phyloP scores from a whole-genome alignment of 495 filamentous ascomycete species.

The Articulospora tetracladia region DNA sequence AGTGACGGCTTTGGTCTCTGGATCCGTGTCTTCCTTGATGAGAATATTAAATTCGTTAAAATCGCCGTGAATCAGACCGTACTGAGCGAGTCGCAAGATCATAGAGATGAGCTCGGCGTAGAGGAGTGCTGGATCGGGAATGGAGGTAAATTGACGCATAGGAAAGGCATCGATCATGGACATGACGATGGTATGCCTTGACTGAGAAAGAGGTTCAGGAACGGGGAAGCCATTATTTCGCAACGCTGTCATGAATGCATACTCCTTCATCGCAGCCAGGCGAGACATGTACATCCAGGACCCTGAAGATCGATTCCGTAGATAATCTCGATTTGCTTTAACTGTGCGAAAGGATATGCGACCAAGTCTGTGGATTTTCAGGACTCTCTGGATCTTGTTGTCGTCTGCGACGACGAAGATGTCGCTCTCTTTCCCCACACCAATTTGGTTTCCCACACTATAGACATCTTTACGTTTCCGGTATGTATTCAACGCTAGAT shows the following conservation, averaged over 20 bases:
- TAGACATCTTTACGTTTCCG: slow-evolving; percentile 74
- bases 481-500: slow-evolving; percentile 87
- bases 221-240: slow-evolving; percentile 81
- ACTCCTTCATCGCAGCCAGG: slow-evolving; percentile 89
- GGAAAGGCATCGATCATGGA: slow-evolving; percentile 83
- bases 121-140: slow-evolving; percentile 72
- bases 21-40: slow-evolving; percentile 64
- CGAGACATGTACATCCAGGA: slow-evolving; percentile 98
- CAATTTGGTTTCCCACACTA: slow-evolving; percentile 90
- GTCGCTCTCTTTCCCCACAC: slow-evolving; percentile 95
- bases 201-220: slow-evolving; percentile 80
- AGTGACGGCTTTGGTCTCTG: slow-evolving; percentile 29
- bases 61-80: slow-evolving; percentile 94
- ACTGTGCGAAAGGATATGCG: slow-evolving; percentile 96
- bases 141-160: slow-evolving; percentile 74
- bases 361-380: slow-evolving; percentile 93
- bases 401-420: slow-evolving; percentile 86
- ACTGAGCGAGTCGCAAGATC: slow-evolving; percentile 77
- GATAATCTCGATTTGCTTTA: slow-evolving; percentile 93
- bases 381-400: slow-evolving; percentile 58
- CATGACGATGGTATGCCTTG: slow-evolving; percentile 95
- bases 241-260: slow-evolving; percentile 85
- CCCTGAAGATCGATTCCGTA: slow-evolving; percentile 69
- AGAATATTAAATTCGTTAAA: slow-evolving; percentile 99
- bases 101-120: slow-evolving; percentile 88